phyloP scores from a whole-genome alignment of 306 rosid species.

The Gleditsia sinensis region DNA sequence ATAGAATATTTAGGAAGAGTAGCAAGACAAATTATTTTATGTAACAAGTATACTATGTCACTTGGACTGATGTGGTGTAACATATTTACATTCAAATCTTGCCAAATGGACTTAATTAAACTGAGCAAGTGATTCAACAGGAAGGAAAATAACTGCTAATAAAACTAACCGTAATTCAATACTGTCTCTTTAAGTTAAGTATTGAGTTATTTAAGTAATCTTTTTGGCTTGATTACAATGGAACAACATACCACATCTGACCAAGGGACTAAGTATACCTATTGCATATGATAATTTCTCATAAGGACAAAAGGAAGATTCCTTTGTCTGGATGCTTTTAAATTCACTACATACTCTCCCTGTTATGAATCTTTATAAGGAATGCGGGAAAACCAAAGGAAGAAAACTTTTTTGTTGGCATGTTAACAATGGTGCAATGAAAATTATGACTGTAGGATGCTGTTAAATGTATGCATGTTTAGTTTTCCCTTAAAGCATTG shows the following conservation, averaged over 20 bases:
- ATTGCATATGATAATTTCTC: neutral
- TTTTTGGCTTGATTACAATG: neutral
- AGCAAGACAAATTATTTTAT: neutral
- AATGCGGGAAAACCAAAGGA: neutral
- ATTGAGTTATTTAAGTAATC: neutral
- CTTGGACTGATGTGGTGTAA: neutral
- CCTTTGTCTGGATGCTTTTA: neutral
- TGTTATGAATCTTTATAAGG: neutral
- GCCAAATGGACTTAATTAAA: neutral
- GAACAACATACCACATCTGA: neutral
- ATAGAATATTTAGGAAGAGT: neutral
- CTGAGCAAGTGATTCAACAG: neutral
- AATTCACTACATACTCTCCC: neutral
- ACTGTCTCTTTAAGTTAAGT: neutral
- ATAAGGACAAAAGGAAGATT: neutral
- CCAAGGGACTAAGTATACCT: neutral
- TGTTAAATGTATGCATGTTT: neutral
- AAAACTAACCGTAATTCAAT: neutral
- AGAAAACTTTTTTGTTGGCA: neutral
- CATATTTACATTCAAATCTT: neutral
- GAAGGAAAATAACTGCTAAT: neutral
- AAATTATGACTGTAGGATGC: neutral
- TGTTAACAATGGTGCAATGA: neutral
- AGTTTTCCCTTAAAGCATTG: neutral
- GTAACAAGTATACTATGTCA: neutral